Percentiles rank a stretch among this genome's conserved stretches.
These are phyloP conservation scores for Mucor plumbeus DNA, from an alignment of 371 early-diverging fungal genomes.

Conservation along the genomic window DNA sequence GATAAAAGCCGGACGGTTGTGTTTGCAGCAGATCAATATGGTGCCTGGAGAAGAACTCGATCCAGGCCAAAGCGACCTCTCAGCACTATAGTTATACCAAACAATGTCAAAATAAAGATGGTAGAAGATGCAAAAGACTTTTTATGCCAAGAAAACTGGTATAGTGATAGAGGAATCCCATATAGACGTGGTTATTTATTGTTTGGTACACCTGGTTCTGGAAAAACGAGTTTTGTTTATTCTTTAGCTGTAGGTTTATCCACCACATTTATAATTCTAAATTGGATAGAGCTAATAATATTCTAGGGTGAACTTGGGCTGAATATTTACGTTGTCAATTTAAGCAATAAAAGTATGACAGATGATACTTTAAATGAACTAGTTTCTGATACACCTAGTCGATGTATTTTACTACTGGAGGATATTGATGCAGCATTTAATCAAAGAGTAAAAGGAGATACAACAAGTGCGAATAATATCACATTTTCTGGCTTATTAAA, in stretches of 20 bases:
- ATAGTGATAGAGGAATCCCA: slow-evolving; percentile 89
- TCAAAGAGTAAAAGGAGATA: slow-evolving; percentile 49
- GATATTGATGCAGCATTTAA: slow-evolving; percentile 98
- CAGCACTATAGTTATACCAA: slow-evolving; percentile 69
- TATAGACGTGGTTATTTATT: slow-evolving; percentile 86
- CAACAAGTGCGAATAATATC: slow-evolving; percentile 39
- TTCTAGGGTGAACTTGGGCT: slow-evolving; percentile 80
- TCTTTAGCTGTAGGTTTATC: slow-evolving; percentile 77
- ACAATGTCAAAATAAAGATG: slow-evolving; percentile 63
- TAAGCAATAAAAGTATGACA: slow-evolving; percentile 86
- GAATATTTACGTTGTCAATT: slow-evolving; percentile 93
- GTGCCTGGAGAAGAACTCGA: slow-evolving; percentile 64
- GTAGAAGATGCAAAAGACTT: slow-evolving; percentile 82
- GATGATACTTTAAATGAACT: slow-evolving; percentile 90
- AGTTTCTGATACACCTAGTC: slow-evolving; percentile 87
- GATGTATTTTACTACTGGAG: slow-evolving; percentile 93
- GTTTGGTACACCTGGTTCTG: slow-evolving; percentile 75
- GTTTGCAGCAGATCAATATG: slow-evolving; percentile 71
- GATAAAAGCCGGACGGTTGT: slow-evolving; percentile 68
- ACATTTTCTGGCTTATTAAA: slow-evolving; percentile 76
- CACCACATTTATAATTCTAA: background rate
- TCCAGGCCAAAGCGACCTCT: slow-evolving; percentile 64
- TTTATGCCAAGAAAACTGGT: slow-evolving; percentile 82
- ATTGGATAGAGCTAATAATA: background rate
- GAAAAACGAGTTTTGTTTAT: slow-evolving; percentile 95